These are phyloP conservation scores for Botrytis byssoidea DNA, from an alignment of 2,329 filamentous ascomycete genomes.

Conservation along the genomic window DNA sequence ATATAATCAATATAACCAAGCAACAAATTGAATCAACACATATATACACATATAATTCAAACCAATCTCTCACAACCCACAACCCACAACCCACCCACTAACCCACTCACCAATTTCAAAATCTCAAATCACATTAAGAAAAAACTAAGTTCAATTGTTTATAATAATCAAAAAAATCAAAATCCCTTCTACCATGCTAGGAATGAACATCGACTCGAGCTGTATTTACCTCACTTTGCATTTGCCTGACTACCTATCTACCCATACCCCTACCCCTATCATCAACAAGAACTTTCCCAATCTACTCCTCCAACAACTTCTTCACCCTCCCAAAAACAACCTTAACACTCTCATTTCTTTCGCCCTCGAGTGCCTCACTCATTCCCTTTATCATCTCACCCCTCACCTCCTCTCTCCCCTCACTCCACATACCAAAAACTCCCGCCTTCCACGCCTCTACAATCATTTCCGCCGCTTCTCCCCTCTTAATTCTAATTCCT, in stretches of 20 bases:
- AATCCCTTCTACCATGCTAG: not conserved
- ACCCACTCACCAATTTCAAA: not conserved
- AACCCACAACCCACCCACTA: too few species aligned
- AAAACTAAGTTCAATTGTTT: too few species aligned
- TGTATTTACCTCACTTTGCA: not conserved
- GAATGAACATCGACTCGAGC: too few species aligned
- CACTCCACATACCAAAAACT: slow-evolving; percentile 34
- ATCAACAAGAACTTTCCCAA: not conserved
- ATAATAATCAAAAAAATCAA: not conserved
- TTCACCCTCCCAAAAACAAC: slow-evolving; percentile 31
- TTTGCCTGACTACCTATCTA: not conserved
- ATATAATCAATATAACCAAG: too few species aligned
- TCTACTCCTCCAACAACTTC: slow-evolving; percentile 28
- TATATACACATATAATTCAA: too few species aligned
- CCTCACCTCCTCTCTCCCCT: slow-evolving; percentile 30
- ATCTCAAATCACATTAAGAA: not conserved
- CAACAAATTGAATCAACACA: too few species aligned
- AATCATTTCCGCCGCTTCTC: slow-evolving; percentile 38
- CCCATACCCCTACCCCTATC: not conserved
- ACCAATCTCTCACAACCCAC: too few species aligned
- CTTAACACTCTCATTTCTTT: slow-evolving; percentile 35
- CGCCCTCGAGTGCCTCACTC: slow-evolving; percentile 31
- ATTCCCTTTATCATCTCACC: slow-evolving; percentile 29
- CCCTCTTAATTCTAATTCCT: slow-evolving; percentile 36
- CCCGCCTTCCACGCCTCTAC: slow-evolving; percentile 32